phyloP scores from a whole-genome alignment of 768 basidiomycete species.

The Termitomyces sp. region DNA sequence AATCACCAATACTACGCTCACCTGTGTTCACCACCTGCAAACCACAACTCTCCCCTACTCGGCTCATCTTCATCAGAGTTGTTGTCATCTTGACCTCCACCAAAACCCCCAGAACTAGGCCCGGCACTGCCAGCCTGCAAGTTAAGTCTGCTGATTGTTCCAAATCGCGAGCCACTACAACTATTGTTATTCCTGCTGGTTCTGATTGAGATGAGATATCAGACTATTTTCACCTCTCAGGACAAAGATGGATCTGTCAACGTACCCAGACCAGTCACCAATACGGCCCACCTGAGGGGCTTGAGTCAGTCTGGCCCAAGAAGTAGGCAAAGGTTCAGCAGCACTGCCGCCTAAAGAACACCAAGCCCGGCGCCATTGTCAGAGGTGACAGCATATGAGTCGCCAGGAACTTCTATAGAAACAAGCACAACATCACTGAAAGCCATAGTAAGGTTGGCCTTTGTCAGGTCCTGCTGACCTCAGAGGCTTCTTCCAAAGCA shows the following conservation, averaged over 20 bases:
- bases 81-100: conserved; percentile 19
- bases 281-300: conserved; percentile 46
- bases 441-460: no score
- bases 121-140: background rate
- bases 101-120: conserved; percentile 10
- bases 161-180: conserved; percentile 21
- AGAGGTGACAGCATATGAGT: no score
- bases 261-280: conserved; percentile 43
- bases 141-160: conserved; percentile 23
- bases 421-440: no score
- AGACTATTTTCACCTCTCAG: background rate
- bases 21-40: conserved; percentile 96
- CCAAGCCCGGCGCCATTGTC: no score
- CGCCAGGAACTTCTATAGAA: no score
- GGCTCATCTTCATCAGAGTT: conserved; percentile 51
- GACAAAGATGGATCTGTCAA: background rate
- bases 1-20: conserved; percentile 19
- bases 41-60: conserved; percentile 64
- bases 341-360: conserved; percentile 44
- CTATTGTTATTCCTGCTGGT: conserved; percentile 7
- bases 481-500: no score
- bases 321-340: conserved; percentile 42
- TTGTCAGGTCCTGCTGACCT: no score
- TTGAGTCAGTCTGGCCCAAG: conserved; percentile 36
- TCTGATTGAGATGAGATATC: background rate